Percentiles rank a stretch among this genome's conserved stretches.
phyloP scores from a whole-genome alignment of 2,329 filamentous ascomycete genomes.

The Xylaria sp. region DNA sequence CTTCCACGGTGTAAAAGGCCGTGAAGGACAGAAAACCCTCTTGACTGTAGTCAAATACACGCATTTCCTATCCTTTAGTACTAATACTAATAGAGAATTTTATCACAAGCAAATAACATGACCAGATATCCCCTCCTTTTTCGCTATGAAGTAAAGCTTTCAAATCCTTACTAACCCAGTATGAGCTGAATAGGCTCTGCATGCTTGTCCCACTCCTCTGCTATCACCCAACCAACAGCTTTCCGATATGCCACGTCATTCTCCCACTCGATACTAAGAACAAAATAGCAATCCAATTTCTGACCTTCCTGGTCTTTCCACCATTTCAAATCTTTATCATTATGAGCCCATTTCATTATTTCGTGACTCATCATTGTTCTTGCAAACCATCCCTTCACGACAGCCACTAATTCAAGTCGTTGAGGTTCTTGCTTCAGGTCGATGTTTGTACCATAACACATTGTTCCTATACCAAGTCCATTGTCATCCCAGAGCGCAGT shows the following conservation, averaged over 20 bases:
- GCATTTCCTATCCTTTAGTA: neutral
- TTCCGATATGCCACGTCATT: constrained; percentile 5
- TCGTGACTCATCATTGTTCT: neutral
- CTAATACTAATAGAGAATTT: neutral
- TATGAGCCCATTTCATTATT: neutral
- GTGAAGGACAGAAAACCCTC: neutral
- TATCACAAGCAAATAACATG: neutral
- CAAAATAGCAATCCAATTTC: constrained; percentile 12
- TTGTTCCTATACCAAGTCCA: neutral
- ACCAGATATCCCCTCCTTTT: neutral
- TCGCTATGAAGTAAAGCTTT: neutral
- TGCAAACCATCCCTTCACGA: constrained; percentile 3
- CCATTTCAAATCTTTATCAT: neutral
- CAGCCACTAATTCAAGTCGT: constrained; percentile 2
- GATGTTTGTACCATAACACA: neutral
- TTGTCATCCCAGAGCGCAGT: neutral
- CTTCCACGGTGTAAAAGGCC: too few relatives aligned
- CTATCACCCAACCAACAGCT: constrained; percentile 1
- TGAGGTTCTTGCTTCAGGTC: neutral
- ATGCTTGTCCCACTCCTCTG: constrained; percentile 10
- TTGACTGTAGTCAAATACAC: neutral
- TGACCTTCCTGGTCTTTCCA: neutral
- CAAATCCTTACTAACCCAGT: neutral
- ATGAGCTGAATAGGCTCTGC: constrained; percentile 5
- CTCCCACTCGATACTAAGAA: constrained; percentile 14